Evolutionary conservation across 164 flowering plant genomes (phyloP).

Genomic region (Taxillus chinensis): DNA sequence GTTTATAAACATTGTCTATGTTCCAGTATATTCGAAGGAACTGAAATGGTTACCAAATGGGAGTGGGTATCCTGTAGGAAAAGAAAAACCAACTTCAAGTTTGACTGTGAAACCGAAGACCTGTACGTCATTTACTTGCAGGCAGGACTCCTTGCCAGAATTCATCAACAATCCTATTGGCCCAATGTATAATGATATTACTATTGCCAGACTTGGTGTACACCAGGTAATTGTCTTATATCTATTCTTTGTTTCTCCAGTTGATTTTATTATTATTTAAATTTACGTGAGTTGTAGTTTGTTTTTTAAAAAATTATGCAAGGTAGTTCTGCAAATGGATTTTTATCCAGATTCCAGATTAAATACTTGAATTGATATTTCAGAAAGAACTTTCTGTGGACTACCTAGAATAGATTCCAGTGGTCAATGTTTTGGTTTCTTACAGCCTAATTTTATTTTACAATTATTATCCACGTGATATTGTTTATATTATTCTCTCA

Average conservation of each 20-base stretch:
- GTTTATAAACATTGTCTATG: neutral
- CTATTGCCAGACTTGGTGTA: conserved; percentile 66
- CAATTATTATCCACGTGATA: no score
- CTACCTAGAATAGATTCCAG: no score
- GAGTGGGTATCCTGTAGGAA: conserved; percentile 42
- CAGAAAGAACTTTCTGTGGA: no score
- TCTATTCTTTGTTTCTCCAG: neutral
- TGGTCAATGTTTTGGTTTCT: no score
- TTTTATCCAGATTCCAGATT: no score
- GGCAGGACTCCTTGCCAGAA: conserved; percentile 62
- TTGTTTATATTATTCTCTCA: no score
- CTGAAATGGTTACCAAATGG: conserved; percentile 82
- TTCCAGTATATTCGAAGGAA: conserved; percentile 63
- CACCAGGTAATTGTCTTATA: conserved; percentile 60
- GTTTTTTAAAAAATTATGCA: neutral
- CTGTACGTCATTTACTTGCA: conserved; percentile 63
- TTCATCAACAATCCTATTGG: conserved; percentile 45
- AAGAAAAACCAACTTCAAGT: conserved; percentile 20
- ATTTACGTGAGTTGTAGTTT: neutral
- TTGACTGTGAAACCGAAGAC: conserved; percentile 44
- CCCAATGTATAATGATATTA: conserved; percentile 44
- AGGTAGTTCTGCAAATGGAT: no score
- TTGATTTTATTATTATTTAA: no score
- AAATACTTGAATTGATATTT: no score
- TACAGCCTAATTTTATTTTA: no score